phyloP scores from a whole-genome alignment of 345 rosid species.

The Acer yangbiense region DNA sequence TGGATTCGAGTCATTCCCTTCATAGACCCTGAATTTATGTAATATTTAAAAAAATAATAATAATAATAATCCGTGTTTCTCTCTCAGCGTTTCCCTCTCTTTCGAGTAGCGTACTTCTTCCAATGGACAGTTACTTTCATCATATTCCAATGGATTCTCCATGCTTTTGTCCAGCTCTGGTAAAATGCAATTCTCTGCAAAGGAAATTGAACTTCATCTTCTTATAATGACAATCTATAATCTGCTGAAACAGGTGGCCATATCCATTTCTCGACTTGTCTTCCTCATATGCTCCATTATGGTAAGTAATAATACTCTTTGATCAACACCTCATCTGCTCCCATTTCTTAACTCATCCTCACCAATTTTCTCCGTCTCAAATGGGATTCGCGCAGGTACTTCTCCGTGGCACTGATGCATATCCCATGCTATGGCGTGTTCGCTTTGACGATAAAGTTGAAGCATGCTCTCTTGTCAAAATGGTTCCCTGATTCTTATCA shows the following conservation, averaged over 20 bases:
- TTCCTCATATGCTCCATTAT: constrained; percentile 79
- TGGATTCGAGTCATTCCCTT: too few relatives aligned
- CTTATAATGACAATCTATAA: neutral
- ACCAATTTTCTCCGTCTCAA: neutral
- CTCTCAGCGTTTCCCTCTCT: constrained; percentile 79
- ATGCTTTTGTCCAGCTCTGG: constrained; percentile 72
- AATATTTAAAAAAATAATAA: too few relatives aligned
- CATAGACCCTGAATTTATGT: too few relatives aligned
- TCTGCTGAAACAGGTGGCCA: constrained; percentile 79
- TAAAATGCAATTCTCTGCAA: constrained; percentile 23
- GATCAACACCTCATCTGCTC: neutral
- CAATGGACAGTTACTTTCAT: constrained; percentile 82
- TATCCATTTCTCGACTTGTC: constrained; percentile 94
- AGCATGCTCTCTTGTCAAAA: constrained; percentile 54
- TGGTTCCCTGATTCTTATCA: constrained; percentile 78
- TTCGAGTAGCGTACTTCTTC: constrained; percentile 90
- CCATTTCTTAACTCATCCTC: too few relatives aligned
- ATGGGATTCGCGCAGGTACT: constrained; percentile 61
- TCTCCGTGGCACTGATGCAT: constrained; percentile 81
- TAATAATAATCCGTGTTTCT: neutral
- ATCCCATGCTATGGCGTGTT: constrained; percentile 81
- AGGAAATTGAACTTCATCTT: neutral
- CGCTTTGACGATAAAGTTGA: constrained; percentile 66
- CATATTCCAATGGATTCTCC: constrained; percentile 82
- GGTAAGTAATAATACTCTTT: constrained; percentile 44